Base-by-base conservation (phyloP, 305 asterid species). In the Lippia alba region DNA sequence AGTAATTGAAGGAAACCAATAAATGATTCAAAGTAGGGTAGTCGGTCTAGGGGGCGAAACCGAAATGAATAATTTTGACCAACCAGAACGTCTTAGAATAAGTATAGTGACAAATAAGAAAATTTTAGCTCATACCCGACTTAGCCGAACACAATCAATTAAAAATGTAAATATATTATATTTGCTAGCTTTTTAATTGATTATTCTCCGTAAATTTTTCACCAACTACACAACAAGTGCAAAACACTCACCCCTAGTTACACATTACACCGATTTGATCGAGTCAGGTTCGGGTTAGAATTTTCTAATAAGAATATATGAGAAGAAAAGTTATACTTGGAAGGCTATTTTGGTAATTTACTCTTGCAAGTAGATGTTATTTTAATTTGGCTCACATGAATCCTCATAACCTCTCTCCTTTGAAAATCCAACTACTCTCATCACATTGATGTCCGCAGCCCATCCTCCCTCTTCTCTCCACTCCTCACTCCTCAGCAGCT, bases 341-440 rank as follows among this genome's bases (percentile, higher is more conserved):
- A 54, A 72, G 84, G 79, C 1, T 73, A 36, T 65, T 64, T 76
- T 65, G 62, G 79, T 73, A 65, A 66, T 7, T 74, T 74, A 7
- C 5, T 3, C 16, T 5, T 15, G 83, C 85, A 80, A 83, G 48
- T 81, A 24, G 86, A 64, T 78, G 81, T 64, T 74, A 76, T 55
- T 80, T 77, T 81, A 32, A 81, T 74, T 75, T 62, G 72, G 76
- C 75, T 82, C 87, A 80, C 87, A 82, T 79, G 85, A 80, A 75
- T 77, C 82, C 72, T 56, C 71, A 48, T 41, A 20, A 44, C 58
- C 64, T 69, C 77, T 71, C 72, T 63, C 72, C 59, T 4, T 51
- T 0, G 46, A 62, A 62, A 62, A 45, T 19, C 30, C 69, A 45
- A 63, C 64, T 34, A 59, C 57, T 44, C 49, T 11, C 15, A 8